Percentiles rank a stretch among this genome's conserved stretches.
Evolutionary conservation across 2,329 filamentous ascomycete genomes (phyloP).

Genomic region (Penicillium sp.): DNA sequence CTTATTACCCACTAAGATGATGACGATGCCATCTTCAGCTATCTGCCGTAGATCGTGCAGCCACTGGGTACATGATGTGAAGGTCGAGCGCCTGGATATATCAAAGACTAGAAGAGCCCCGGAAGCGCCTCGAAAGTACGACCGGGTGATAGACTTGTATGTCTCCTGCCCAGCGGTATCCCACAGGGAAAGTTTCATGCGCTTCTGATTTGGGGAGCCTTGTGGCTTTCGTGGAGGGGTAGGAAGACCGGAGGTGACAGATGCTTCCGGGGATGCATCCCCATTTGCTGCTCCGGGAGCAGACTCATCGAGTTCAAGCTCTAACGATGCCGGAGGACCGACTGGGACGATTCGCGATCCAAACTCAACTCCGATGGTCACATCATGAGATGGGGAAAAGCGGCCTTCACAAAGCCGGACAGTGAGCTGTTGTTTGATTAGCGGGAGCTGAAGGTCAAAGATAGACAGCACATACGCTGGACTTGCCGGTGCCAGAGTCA

Average conservation of each 20-base stretch:
- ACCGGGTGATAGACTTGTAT: constrained; percentile 92
- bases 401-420: constrained; percentile 95
- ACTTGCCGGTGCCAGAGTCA: constrained; percentile 95
- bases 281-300: constrained; percentile 14
- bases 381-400: constrained; percentile 91
- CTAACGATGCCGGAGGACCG: constrained; percentile 69
- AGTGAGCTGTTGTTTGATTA: constrained; percentile 60
- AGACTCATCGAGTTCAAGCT: constrained; percentile 49
- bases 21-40: constrained; percentile 90
- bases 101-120: constrained; percentile 89
- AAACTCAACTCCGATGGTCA: constrained; percentile 96
- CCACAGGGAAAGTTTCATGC: constrained; percentile 94
- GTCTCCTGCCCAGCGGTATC: constrained; percentile 96
- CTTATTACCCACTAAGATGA: constrained; percentile 95
- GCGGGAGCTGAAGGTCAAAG: not conserved
- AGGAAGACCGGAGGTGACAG: constrained; percentile 30
- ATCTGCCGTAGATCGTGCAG: constrained; percentile 90
- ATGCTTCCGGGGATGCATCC: constrained; percentile 16
- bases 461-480: constrained; percentile 51
- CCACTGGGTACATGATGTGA: constrained; percentile 86
- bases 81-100: constrained; percentile 79
- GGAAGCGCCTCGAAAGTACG: constrained; percentile 81
- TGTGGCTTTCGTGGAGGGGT: constrained; percentile 37
- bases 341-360: constrained; percentile 89
- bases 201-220: constrained; percentile 52